phyloP scores from a whole-genome alignment of 1,284 basidiomycete genomes.

The Rhodotorula sp. region DNA sequence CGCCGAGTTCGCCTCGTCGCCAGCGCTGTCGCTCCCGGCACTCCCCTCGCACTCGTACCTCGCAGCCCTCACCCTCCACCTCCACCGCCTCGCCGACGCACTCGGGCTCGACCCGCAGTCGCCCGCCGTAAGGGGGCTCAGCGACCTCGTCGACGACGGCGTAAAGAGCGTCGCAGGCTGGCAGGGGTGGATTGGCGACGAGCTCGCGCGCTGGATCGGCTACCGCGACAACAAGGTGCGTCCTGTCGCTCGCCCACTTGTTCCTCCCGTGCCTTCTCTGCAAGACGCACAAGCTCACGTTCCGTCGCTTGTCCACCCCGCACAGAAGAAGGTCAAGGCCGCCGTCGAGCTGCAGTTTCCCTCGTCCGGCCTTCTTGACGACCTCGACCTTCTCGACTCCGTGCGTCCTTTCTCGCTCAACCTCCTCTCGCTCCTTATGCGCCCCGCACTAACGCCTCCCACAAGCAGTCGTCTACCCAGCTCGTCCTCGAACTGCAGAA shows the following conservation, averaged over 20 bases:
- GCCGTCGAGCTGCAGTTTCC: conserved; percentile 11
- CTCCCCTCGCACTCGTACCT: conserved; percentile 35
- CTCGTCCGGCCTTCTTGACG: conserved; percentile 11
- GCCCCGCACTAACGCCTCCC: neutral
- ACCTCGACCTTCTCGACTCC: conserved; percentile 35
- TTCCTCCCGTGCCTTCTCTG: neutral
- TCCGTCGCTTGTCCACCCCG: too few relatives aligned
- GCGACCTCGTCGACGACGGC: conserved; percentile 18
- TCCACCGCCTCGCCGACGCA: conserved; percentile 35
- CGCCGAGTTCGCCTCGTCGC: neutral
- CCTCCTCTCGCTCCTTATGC: too few relatives aligned
- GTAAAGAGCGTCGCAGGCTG: conserved; percentile 39
- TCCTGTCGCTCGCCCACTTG: too few relatives aligned
- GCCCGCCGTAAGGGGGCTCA: conserved; percentile 10
- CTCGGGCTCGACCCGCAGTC: conserved; percentile 13
- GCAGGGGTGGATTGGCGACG: conserved; percentile 38
- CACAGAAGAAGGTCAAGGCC: conserved; percentile 8
- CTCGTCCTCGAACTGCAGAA: conserved; percentile 25
- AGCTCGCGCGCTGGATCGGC: conserved; percentile 35
- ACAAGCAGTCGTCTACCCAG: conserved; percentile 8
- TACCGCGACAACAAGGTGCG: conserved; percentile 6
- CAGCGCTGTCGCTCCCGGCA: conserved; percentile 20
- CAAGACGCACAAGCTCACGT: too few relatives aligned
- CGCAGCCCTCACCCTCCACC: conserved; percentile 35
- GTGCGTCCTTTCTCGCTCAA: neutral